Evolutionary conservation across 2,329 filamentous ascomycete species (phyloP).

Genomic region (Clonostachys solani): DNA sequence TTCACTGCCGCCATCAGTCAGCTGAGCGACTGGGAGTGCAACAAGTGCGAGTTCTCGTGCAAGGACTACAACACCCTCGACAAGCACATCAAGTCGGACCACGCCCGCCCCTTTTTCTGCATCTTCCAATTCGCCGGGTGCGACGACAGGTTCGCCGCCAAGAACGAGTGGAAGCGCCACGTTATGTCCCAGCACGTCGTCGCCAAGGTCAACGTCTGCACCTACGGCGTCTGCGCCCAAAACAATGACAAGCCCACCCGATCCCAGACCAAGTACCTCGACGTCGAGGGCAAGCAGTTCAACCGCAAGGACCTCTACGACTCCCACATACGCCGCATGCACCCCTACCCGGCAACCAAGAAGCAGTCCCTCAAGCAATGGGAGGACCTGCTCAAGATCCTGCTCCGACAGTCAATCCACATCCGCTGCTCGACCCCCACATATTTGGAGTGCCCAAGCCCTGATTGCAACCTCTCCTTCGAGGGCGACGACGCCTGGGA

Average conservation of each 20-base stretch:
- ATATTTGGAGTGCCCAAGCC: constrained; percentile 56
- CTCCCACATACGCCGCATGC: constrained; percentile 85
- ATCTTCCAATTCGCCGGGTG: constrained; percentile 79
- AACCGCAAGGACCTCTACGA: constrained; percentile 91
- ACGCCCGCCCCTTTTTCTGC: constrained; percentile 66
- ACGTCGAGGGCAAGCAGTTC: constrained; percentile 59
- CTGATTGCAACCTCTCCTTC: constrained; percentile 57
- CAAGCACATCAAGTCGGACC: constrained; percentile 45
- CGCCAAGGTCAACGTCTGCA: constrained; percentile 71
- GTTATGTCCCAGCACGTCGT: constrained; percentile 76
- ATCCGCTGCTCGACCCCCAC: constrained; percentile 59
- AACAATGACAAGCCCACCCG: constrained; percentile 18
- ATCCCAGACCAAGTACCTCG: constrained; percentile 8
- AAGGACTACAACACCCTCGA: constrained; percentile 23
- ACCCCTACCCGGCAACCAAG: constrained; percentile 46
- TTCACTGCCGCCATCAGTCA: too few species aligned
- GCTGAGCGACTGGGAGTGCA: too few species aligned
- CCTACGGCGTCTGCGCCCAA: constrained; percentile 49
- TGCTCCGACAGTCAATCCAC: constrained; percentile 56
- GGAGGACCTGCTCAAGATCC: constrained; percentile 49
- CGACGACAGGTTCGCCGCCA: constrained; percentile 64
- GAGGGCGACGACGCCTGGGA: constrained; percentile 67
- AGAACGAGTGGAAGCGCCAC: constrained; percentile 97
- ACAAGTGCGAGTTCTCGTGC: too few species aligned
- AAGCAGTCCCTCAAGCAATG: constrained; percentile 30